Base-by-base conservation (phyloP, 495 filamentous ascomycete species). In the Xylaria palmicola region DNA sequence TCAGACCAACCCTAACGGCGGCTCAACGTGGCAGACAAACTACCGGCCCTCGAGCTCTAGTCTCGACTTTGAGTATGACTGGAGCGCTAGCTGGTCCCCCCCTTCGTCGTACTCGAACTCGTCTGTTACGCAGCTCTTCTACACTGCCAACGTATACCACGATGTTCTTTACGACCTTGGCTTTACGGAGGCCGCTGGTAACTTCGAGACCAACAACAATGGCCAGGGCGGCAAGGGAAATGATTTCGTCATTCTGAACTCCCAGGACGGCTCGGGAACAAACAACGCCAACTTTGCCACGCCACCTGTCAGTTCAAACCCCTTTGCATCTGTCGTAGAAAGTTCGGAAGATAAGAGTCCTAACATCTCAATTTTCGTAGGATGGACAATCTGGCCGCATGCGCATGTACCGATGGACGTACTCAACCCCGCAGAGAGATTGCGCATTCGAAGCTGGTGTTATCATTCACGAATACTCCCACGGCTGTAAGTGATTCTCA, bases 231-330 rank as follows among this genome's bases (percentile, higher is more conserved):
- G 82, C 19, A 17, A 41, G 4, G 79, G 77, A 20, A 71, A 69
- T 39, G 82, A 84, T 63, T 77, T 76, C 60, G 80, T 83, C 43
- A 79, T 82, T 55, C 75, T 84, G 27, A 80, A 84, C 54, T 67
- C 79, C 5, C 82, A 84, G 59, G 81, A 84, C 65, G 75, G 83
- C 67, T 68, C 80, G 50, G 73, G 78, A 51, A 63, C 67, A 41
- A 77, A 86, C 73, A 76, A 86, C 71, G 68, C 82, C 66, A 68
- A 83, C 72, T 73, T 86, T 69, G 59, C 80, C 56, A 72, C 83
- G 27, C 82, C 81, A 1, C 73, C 75, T 51, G 48, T 51, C 32
- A 51, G 48, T 51, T 20, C 20, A 1, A 22, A 34, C 30, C 3
- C 19, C 3, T 34, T 19, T 20, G n/a, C n/a, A n/a, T n/a, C n/a